Evolutionary conservation across 1,284 basidiomycete genomes (phyloP), one percentile per base, ranked within the genome.

Genomic region (Malassezia vespertilionis): DNA sequence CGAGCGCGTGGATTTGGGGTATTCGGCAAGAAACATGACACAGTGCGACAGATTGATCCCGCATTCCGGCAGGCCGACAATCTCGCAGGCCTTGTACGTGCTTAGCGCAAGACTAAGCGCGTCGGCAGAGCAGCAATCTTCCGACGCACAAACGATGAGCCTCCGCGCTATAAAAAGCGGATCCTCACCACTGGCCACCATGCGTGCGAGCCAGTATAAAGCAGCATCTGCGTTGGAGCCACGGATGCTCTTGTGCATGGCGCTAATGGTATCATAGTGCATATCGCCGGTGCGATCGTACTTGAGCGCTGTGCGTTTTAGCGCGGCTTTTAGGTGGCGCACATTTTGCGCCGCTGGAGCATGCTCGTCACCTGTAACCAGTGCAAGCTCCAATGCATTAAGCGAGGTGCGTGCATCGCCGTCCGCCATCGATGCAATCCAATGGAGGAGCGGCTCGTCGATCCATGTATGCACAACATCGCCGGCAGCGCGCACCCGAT

Each of bases 231-330:
- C 79, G 57, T 88, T 79, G 42, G 80, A 80, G 6, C 86, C 86
- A 33, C 88, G 77, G 24, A 91, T 78, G 52, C 80, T 80, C 71
- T 91, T 91, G 72, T 91, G 88, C n/a, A 72, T 52, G 3, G 86
- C 86, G 23, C 80, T 83, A 57, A 91, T 90, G 76, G 86, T 82
- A 67, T 90, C 84, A 69, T 88, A 90, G 46, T 74, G 73, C 48
- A 60, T 58, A 32, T 72, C 70, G 22, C 62, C 69, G 12, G 64
- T 60, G 2, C 69, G 60, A 35, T 69, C 65, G 47, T 69, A 69
- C 30, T 57, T 57, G 10, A 66, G 44, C 1, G 57, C 53, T 18
- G 54, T 61, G n/a, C 60, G 51, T 34, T 57, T 56, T 9, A 64
- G 48, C 10, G 57, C 51, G 20, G 37, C 46, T 32, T 61, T 60